Conservation (phyloP, 345 rosid genomes). For the Brassica juncea region DNA sequence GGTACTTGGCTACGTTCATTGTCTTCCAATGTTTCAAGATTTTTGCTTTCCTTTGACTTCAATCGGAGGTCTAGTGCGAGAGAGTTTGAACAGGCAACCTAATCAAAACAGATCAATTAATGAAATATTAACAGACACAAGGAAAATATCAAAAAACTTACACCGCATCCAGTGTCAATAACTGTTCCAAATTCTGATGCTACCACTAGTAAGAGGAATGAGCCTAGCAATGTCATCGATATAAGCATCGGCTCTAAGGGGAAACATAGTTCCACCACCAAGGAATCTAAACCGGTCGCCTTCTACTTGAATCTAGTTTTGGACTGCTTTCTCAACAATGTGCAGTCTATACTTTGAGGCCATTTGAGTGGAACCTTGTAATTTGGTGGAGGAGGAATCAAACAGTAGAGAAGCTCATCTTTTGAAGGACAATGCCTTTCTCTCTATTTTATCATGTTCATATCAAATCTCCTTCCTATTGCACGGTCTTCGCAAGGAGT, state of each 20-base stretch:
- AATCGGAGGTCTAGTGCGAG: no score
- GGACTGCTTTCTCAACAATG: slow-evolving; percentile 91
- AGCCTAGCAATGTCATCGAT: slow-evolving; percentile 77
- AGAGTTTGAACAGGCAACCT: no score
- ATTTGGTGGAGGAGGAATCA: slow-evolving; percentile 92
- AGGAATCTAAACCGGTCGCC: slow-evolving; percentile 91
- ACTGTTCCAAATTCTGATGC: slow-evolving; percentile 64
- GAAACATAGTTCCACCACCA: slow-evolving; percentile 97
- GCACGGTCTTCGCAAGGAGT: slow-evolving; percentile 81
- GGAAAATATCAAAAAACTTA: slow-evolving; percentile 38
- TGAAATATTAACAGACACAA: no score
- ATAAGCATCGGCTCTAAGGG: slow-evolving; percentile 92
- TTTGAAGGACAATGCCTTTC: slow-evolving; percentile 83
- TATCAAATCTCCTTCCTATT: slow-evolving; percentile 73
- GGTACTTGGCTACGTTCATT: no score
- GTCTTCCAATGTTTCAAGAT: no score
- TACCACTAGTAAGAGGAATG: slow-evolving; percentile 74
- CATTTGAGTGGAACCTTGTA: slow-evolving; percentile 94
- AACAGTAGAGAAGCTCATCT: slow-evolving; percentile 38
- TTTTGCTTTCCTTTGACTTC: no score
- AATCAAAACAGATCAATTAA: no score
- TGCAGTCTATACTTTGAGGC: slow-evolving; percentile 96
- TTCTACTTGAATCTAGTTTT: slow-evolving; percentile 94
- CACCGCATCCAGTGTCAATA: slow-evolving; percentile 96
- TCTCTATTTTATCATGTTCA: slow-evolving; percentile 78